Evolutionary conservation across 208 protist species (phyloP).

Genomic region (Leishmania arabica): DNA sequence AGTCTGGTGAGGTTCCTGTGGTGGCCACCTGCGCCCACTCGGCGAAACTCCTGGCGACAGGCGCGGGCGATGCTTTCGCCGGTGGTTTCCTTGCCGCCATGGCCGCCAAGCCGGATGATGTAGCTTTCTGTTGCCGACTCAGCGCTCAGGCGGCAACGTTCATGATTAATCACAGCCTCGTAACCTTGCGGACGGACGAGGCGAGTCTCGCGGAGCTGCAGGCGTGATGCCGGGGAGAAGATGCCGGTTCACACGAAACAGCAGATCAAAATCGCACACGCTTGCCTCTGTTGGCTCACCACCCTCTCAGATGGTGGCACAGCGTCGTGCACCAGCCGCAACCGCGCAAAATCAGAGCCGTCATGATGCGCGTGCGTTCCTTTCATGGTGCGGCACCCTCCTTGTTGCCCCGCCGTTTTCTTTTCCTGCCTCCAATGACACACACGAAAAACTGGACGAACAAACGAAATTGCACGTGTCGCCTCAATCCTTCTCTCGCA

Average conservation of each 20-base stretch:
- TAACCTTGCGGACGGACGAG: conserved; percentile 20
- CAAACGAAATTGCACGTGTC: background rate
- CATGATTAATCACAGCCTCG: conserved; percentile 59
- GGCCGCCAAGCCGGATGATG: conserved; percentile 30
- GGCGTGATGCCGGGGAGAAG: background rate
- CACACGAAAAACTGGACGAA: background rate
- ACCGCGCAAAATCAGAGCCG: background rate
- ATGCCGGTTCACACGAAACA: background rate
- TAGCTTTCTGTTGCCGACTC: conserved; percentile 52
- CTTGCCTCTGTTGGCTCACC: background rate
- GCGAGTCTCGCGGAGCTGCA: conserved; percentile 14
- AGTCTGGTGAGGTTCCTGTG: conserved; percentile 37
- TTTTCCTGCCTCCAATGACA: background rate
- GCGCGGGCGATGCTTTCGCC: conserved; percentile 93
- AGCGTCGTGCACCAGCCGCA: background rate
- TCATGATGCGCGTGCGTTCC: background rate
- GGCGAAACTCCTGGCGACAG: conserved; percentile 84
- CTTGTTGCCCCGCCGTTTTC: background rate
- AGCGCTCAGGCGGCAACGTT: conserved; percentile 51
- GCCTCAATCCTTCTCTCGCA: background rate
- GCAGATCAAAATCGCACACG: background rate
- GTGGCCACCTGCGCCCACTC: conserved; percentile 51
- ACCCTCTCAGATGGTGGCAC: background rate
- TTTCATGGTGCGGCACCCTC: background rate
- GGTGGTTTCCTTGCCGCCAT: conserved; percentile 89